Base-by-base conservation (phyloP, 2,329 filamentous ascomycete species). In the Paraphaeosphaeria minitans region DNA sequence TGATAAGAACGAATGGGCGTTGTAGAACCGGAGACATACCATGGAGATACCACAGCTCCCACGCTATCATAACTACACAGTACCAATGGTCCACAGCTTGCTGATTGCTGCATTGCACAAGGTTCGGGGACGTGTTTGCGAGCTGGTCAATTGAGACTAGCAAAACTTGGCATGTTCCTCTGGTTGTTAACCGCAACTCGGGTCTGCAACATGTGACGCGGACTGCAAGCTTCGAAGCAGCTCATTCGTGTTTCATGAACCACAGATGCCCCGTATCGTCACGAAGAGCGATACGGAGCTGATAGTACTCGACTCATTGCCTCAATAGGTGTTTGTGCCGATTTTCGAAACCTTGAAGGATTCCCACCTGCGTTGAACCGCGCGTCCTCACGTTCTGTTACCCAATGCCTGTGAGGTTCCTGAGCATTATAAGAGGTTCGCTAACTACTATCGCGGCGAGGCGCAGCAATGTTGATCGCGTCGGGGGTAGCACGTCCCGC, bases 1-100 rank as follows among this genome's bases (percentile, higher is more conserved):
- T 69, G 85, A 93, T 74, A 81, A 81, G 63, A 86, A 88, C 56
- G 93, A 96, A 70, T 99, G 95, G 95, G 88, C 86, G 53, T 77
- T 82, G 56, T 82, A 68, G 58, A 54, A 14, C 48, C 19, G 35
- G 8, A 14, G 24, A 29, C 42, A 21, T 27, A 29, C 14, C 5
- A 24, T 6, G 22, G n/a, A 45, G 39, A 45, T 43, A 53, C 41
- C 27, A 52, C 13, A 21, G 6, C 41, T 43, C 12, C 12, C 19
- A 43, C 19, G 19, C 29, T 19, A 12, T 16, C 16, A n/a, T n/a
- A 9, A 39, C 29, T 31, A 27, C 24, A 37, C 35, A 37, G 19
- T 21, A 22, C 19, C 29, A 12, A 9, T 6, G 19, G 10, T 22
- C 2, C 41, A 22, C 19, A 22, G 19, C 8, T 21, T 22, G 41